Percentiles rank a stretch among this genome's conserved stretches.
Evolutionary conservation across 202 grass and related monocot genomes (phyloP).

Genomic region (Musa balbisiana): DNA sequence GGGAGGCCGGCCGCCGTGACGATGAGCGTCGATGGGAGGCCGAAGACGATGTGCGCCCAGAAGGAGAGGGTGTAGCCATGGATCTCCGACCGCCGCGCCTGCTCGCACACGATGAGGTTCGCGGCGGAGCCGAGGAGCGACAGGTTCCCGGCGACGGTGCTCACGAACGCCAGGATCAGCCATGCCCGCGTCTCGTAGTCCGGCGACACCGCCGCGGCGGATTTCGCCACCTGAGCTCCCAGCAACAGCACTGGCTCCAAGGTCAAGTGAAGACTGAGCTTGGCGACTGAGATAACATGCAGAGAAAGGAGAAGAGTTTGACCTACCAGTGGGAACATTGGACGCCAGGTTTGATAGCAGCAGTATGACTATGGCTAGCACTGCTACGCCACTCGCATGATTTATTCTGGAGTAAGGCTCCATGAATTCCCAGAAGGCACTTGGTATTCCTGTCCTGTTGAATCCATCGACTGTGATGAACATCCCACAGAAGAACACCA

Average conservation of each 20-base stretch:
- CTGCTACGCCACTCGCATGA: slow-evolving; percentile 11
- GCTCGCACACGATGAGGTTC: slow-evolving; percentile 16
- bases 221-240: slow-evolving; percentile 13
- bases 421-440: slow-evolving; percentile 39
- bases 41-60: slow-evolving; percentile 15
- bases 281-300: too few relatives aligned
- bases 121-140: slow-evolving; percentile 12
- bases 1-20: slow-evolving; percentile 12
- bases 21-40: slow-evolving; percentile 13
- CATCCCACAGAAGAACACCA: slow-evolving; percentile 24
- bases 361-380: slow-evolving; percentile 28
- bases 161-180: slow-evolving; percentile 14
- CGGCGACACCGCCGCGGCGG: slow-evolving; percentile 9
- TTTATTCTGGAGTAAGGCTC: slow-evolving; percentile 33
- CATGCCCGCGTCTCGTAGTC: slow-evolving; percentile 3
- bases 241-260: slow-evolving; percentile 1
- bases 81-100: slow-evolving; percentile 9
- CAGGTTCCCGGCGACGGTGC: slow-evolving; percentile 16
- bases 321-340: slow-evolving; percentile 77
- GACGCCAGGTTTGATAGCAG: slow-evolving; percentile 56
- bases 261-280: background rate
- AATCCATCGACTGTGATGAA: slow-evolving; percentile 21
- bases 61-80: slow-evolving; percentile 14
- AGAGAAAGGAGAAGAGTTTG: background rate
- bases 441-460: slow-evolving; percentile 17